Evolutionary conservation across 106 monocot species (phyloP).

Genomic region (Chionographis japonica): DNA sequence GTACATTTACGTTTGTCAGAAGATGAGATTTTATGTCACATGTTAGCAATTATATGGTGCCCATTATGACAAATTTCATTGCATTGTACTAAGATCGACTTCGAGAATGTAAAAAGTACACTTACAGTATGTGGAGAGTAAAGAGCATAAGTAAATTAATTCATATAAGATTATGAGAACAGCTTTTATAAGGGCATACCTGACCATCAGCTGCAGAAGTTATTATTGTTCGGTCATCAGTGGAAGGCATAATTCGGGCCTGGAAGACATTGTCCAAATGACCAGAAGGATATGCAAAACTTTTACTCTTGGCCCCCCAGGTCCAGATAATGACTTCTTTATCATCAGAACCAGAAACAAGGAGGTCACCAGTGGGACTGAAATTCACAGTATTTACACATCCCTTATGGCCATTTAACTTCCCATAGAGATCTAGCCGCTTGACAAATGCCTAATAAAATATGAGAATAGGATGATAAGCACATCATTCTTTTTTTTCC

Average conservation of each 20-base stretch:
- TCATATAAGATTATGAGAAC: too few species aligned
- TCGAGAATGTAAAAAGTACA: too few species aligned
- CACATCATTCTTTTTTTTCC: neutral
- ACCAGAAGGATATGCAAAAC: slow-evolving; percentile 65
- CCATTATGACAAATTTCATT: too few species aligned
- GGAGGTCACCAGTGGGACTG: slow-evolving; percentile 56
- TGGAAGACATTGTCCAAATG: slow-evolving; percentile 79
- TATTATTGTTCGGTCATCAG: slow-evolving; percentile 65
- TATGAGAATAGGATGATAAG: neutral
- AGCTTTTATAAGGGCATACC: slow-evolving; percentile 22
- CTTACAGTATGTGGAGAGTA: too few species aligned
- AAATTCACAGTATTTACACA: slow-evolving; percentile 85
- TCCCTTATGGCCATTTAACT: slow-evolving; percentile 62
- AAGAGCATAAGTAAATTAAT: too few species aligned
- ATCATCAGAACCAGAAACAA: slow-evolving; percentile 88
- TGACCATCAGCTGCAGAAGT: slow-evolving; percentile 89
- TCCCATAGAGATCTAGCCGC: slow-evolving; percentile 49
- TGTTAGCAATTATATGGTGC: too few species aligned
- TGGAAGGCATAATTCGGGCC: slow-evolving; percentile 81
- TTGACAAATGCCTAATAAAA: slow-evolving; percentile 48
- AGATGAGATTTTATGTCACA: too few species aligned
- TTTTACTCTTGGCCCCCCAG: slow-evolving; percentile 52
- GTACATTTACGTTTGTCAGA: too few species aligned
- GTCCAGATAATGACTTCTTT: slow-evolving; percentile 77
- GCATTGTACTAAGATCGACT: too few species aligned